Percentiles rank a stretch among this genome's conserved stretches.
Evolutionary conservation across 148 eudicot species (phyloP).

Genomic region (Drosera capensis): DNA sequence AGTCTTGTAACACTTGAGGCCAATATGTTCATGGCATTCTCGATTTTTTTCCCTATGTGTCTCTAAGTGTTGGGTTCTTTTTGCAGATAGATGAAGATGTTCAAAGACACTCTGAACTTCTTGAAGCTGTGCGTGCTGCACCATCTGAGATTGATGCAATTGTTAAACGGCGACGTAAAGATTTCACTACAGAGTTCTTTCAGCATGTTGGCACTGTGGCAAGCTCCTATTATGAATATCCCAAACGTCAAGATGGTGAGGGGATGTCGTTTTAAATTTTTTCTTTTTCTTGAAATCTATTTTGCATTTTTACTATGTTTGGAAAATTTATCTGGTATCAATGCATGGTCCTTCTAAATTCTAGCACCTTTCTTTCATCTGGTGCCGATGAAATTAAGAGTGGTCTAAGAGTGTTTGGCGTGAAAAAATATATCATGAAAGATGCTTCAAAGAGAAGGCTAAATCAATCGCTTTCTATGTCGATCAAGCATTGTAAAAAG

Average conservation of each 20-base stretch:
- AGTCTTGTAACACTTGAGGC: neutral
- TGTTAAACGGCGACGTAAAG: slow-evolving; percentile 84
- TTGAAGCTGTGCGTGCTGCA: slow-evolving; percentile 35
- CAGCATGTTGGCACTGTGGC: slow-evolving; percentile 67
- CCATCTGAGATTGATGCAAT: slow-evolving; percentile 51
- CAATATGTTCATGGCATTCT: neutral
- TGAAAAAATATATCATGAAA: too few species aligned
- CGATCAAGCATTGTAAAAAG: too few species aligned
- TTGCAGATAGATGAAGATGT: slow-evolving; percentile 80
- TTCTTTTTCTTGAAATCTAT: too few species aligned
- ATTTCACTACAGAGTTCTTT: slow-evolving; percentile 85
- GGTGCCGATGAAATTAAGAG: too few species aligned
- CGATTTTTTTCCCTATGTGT: neutral
- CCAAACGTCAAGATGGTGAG: slow-evolving; percentile 69
- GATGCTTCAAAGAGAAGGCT: too few species aligned
- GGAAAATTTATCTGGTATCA: too few species aligned
- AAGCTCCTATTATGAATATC: slow-evolving; percentile 64
- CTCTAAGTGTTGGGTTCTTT: slow-evolving; percentile 1
- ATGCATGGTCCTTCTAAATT: too few species aligned
- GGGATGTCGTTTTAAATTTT: too few species aligned
- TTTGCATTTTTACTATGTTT: too few species aligned
- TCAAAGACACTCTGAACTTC: slow-evolving; percentile 73
- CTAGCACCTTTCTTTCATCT: too few species aligned
- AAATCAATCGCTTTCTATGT: too few species aligned
- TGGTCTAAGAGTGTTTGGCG: too few species aligned